These are phyloP conservation scores for Gamarada debralockiae DNA, from an alignment of 495 filamentous ascomycete genomes.

Conservation along the genomic window DNA sequence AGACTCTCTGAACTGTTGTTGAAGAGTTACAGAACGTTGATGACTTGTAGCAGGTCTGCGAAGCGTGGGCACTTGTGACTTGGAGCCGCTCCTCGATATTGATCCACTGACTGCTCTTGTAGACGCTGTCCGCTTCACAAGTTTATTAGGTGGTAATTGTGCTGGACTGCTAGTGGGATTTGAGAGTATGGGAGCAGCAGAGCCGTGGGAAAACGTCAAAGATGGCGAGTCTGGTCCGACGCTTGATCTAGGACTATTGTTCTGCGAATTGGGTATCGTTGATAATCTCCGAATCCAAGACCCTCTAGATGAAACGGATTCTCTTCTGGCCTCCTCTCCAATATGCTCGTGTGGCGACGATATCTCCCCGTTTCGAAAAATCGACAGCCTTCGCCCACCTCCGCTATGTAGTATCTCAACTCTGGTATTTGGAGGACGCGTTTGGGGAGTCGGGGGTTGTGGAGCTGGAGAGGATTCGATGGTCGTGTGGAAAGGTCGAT, in stretches of 20 bases:
- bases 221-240: constrained; percentile 65
- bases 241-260: constrained; percentile 63
- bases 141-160: constrained; percentile 64
- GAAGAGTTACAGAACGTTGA: constrained; percentile 71
- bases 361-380: constrained; percentile 38
- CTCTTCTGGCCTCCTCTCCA: constrained; percentile 33
- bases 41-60: constrained; percentile 84
- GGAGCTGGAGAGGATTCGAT: background rate
- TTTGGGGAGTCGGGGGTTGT: constrained; percentile 24
- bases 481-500: constrained; percentile 24
- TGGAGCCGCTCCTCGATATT: constrained; percentile 39
- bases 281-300: constrained; percentile 81
- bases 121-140: constrained; percentile 79
- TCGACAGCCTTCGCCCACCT: constrained; percentile 36
- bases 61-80: constrained; percentile 52
- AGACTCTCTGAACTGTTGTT: constrained; percentile 39
- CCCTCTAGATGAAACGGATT: constrained; percentile 52
- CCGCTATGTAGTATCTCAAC: constrained; percentile 32
- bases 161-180: constrained; percentile 26
- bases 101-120: constrained; percentile 40
- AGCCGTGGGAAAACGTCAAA: constrained; percentile 67
- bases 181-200: constrained; percentile 60
- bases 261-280: constrained; percentile 63
- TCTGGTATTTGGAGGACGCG: constrained; percentile 24
- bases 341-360: constrained; percentile 16